Evolutionary conservation across 148 eudicot species (phyloP), one percentile per base, ranked within the genome.

Genomic region (Fagopyrum esculentum): DNA sequence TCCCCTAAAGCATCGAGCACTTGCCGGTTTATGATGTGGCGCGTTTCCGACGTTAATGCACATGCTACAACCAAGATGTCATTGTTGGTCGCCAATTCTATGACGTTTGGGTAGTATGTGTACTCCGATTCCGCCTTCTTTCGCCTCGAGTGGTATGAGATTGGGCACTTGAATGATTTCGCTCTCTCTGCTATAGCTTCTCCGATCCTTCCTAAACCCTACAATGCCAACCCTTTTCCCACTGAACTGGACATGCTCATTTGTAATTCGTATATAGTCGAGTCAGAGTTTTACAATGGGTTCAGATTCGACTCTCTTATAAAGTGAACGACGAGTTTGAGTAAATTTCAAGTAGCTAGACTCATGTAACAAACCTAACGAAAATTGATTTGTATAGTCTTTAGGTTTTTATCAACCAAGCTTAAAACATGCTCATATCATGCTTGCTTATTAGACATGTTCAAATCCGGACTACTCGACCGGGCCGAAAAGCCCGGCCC

Each of bases 181-280:
- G 78, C 82, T 75, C 82, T 75, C 78, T 71, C 59, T 1, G 82
- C 78, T 54, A 79, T 75, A 45, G 82, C 82, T 40, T n/a, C 19
- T 12, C 82, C 78, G 13, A 79, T 79, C 46, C 82, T 79, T 61
- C 82, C 82, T 40, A 79, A 79, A 66, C 1, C 82, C 82, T n/a
- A 79, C 45, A 9, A 79, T 79, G 26, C 82, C 82, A 3, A 79
- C 75, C 45, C 71, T 15, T 50, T 79, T 79, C 57, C 81, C 81
- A 59, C 75, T 75, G 63, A 79, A 69, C 81, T 79, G 51, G 40
- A 35, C 0, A 35, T 1, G 40, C 40, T n/a, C n/a, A n/a, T n/a
- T n/a, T n/a, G n/a, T n/a, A n/a, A n/a, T n/a, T n/a, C n/a, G n/a
- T n/a, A n/a, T n/a, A n/a, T n/a, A n/a, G n/a, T n/a, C n/a, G n/a